Evolutionary conservation across 257 asterid genomes (phyloP).

Genomic region (Paraleonurus japonicus): DNA sequence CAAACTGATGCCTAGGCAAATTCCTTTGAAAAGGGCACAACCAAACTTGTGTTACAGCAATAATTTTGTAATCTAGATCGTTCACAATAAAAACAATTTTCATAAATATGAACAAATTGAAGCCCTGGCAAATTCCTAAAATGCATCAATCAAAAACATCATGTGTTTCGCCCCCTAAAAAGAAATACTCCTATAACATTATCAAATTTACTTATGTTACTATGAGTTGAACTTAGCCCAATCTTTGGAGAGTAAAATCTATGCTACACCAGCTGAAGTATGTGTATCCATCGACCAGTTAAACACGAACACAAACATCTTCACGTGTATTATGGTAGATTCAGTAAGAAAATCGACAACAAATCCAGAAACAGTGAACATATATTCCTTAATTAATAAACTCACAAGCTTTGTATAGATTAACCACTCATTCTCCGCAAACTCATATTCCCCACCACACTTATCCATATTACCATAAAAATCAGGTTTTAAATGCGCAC

Average conservation of each 20-base stretch:
- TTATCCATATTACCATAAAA: neutral
- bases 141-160: neutral
- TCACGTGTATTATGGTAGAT: no score
- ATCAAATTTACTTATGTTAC: neutral
- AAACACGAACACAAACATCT: neutral
- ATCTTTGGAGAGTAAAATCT: neutral
- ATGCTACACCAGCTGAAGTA: neutral
- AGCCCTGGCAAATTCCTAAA: neutral
- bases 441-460: neutral
- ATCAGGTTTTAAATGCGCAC: neutral
- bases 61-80: neutral
- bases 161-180: neutral
- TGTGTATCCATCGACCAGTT: neutral
- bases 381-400: neutral
- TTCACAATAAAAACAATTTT: neutral
- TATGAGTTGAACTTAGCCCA: neutral
- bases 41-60: slow-evolving; percentile 1
- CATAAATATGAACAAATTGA: neutral
- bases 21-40: slow-evolving; percentile 43
- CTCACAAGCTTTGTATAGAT: neutral
- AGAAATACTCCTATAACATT: no score
- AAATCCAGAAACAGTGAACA: neutral
- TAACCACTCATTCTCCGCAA: neutral
- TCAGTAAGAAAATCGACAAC: slow-evolving; percentile 2
- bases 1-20: slow-evolving; percentile 95